These are phyloP conservation scores for Penicillium decumbens DNA, from an alignment of 2,329 filamentous ascomycete species.

Conservation along the genomic window DNA sequence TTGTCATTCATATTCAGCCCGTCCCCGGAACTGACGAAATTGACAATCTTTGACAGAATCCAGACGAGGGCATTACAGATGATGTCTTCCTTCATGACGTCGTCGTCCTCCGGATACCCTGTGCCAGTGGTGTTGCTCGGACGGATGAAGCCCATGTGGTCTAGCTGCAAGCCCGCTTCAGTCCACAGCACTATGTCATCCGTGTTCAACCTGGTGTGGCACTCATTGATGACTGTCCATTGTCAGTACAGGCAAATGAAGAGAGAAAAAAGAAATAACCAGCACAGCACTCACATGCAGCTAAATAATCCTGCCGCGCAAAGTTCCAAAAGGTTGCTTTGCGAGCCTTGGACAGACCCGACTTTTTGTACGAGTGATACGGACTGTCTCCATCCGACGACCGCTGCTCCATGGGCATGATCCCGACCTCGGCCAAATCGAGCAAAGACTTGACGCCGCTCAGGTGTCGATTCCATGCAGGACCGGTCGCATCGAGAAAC, in stretches of 20 bases:
- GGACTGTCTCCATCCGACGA: conserved; percentile 41
- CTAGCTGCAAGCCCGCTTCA: conserved; percentile 57
- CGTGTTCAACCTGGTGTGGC: conserved; percentile 57
- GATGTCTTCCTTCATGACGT: conserved; percentile 57
- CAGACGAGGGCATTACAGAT: conserved; percentile 62
- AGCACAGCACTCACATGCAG: conserved; percentile 49
- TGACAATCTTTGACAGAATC: conserved; percentile 63
- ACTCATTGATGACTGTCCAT: conserved; percentile 51
- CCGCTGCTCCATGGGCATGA: conserved; percentile 38
- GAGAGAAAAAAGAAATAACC: background rate
- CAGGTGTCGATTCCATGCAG: conserved; percentile 60
- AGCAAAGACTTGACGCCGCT: conserved; percentile 62
- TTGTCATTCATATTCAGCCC: conserved; percentile 37
- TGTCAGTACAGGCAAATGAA: conserved; percentile 1
- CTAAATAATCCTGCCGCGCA: conserved; percentile 61
- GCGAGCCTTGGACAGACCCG: conserved; percentile 51
- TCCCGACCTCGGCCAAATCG: conserved; percentile 43
- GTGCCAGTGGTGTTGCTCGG: conserved; percentile 37
- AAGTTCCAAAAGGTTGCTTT: conserved; percentile 64
- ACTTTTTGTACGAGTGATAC: conserved; percentile 28
- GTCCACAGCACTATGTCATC: conserved; percentile 61
- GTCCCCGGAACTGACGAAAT: conserved; percentile 58
- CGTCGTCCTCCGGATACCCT: conserved; percentile 35
- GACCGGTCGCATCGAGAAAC: conserved; percentile 60
- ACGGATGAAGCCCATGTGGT: conserved; percentile 49